Evolutionary conservation across 768 basidiomycete genomes (phyloP).

Genomic region (Boletus edulis): DNA sequence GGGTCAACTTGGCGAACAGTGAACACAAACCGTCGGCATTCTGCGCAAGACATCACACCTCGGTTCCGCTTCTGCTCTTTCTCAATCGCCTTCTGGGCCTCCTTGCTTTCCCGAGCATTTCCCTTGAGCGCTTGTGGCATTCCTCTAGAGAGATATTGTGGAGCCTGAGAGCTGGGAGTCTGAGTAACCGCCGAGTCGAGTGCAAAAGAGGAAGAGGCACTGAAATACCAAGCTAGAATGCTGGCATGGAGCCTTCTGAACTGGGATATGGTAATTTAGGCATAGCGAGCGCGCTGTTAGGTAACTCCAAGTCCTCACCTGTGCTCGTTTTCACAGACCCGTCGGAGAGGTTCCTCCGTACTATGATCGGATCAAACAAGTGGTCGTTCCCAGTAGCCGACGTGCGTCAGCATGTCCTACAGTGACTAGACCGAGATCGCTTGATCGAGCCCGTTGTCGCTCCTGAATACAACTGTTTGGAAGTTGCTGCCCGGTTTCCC

Average conservation of each 20-base stretch:
- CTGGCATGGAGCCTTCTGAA: conserved; percentile 5
- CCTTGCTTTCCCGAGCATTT: conserved; percentile 36
- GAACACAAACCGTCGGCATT: conserved; percentile 53
- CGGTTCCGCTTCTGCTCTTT: conserved; percentile 66
- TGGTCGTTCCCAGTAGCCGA: not conserved
- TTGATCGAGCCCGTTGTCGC: too few relatives aligned
- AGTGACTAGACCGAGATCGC: too few relatives aligned
- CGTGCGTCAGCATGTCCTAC: not conserved
- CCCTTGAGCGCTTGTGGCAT: conserved; percentile 55
- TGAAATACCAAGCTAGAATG: not conserved
- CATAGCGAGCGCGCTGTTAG: conserved; percentile 7
- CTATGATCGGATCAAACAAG: not conserved
- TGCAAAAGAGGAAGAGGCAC: not conserved
- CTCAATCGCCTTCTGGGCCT: conserved; percentile 51
- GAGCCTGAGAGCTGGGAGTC: not conserved
- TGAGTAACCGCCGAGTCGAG: not conserved
- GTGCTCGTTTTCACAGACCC: not conserved
- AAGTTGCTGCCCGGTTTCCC: too few relatives aligned
- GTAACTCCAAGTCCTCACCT: not conserved
- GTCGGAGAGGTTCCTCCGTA: not conserved
- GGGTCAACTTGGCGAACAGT: not conserved
- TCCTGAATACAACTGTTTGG: too few relatives aligned
- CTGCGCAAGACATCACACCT: conserved; percentile 54
- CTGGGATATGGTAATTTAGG: conserved; percentile 5
- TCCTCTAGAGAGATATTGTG: not conserved